These are phyloP conservation scores for Leishmania arabica DNA, from an alignment of 208 protist genomes.

Conservation along the genomic window DNA sequence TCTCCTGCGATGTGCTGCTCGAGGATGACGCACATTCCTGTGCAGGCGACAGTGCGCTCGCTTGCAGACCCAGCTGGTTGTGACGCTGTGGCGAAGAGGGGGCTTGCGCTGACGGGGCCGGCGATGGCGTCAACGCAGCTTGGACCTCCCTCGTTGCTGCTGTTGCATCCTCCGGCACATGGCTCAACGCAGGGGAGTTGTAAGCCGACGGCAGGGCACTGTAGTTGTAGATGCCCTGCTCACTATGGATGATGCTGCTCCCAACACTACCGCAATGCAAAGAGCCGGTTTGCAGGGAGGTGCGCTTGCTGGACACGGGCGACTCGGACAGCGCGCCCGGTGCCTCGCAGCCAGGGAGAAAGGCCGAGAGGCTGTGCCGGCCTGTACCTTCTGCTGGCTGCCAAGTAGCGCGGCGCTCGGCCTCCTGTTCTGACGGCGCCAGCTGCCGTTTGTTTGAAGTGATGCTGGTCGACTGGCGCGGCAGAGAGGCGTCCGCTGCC, in stretches of 20 bases:
- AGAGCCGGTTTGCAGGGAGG: not conserved
- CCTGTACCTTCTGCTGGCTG: not conserved
- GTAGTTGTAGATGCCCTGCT: conserved; percentile 29
- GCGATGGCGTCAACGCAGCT: not conserved
- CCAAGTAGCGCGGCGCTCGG: not conserved
- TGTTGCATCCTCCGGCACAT: conserved; percentile 12
- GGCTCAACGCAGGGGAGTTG: conserved; percentile 27
- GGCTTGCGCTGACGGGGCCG: not conserved
- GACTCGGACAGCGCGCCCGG: not conserved
- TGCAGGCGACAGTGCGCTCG: not conserved
- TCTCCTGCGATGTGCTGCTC: conserved; percentile 4
- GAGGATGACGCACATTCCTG: not conserved
- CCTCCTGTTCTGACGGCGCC: not conserved
- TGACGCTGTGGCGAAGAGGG: not conserved
- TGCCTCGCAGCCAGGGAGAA: not conserved
- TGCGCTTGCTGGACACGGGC: not conserved
- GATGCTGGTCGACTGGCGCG: not conserved
- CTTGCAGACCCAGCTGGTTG: conserved; percentile 12
- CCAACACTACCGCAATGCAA: not conserved
- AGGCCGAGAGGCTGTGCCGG: conserved; percentile 1
- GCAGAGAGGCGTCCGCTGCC: not conserved
- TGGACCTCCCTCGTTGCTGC: not conserved
- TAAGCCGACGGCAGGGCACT: conserved; percentile 21
- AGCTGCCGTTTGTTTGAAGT: conserved; percentile 9
- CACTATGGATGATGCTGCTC: conserved; percentile 29